Evolutionary conservation across 2,329 filamentous ascomycete species (phyloP).

Genomic region (Herpotrichia juniperi): DNA sequence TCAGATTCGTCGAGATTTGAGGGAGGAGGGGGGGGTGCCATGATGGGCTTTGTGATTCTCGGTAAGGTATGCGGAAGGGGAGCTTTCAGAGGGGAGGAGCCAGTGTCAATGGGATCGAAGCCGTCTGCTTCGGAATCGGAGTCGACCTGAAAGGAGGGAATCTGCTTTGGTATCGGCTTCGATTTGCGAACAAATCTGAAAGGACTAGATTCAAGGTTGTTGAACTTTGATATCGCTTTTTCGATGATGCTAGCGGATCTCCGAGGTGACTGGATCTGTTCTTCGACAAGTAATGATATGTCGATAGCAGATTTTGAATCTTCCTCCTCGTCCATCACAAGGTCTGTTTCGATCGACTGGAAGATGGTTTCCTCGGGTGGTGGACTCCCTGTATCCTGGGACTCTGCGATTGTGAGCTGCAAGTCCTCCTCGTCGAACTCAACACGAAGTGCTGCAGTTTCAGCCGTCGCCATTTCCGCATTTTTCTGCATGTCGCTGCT

Average conservation of each 20-base stretch:
- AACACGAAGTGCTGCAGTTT: background rate
- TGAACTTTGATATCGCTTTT: background rate
- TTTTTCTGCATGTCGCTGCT: background rate
- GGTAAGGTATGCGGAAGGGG: background rate
- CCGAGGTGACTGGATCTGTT: background rate
- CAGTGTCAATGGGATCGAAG: constrained; percentile 9
- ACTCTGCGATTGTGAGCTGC: background rate
- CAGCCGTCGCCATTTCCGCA: background rate
- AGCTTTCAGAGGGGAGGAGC: constrained; percentile 9
- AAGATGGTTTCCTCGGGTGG: constrained; percentile 21
- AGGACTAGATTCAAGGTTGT: background rate
- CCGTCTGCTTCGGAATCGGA: constrained; percentile 11
- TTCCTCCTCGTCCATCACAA: constrained; percentile 14
- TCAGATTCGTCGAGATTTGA: background rate
- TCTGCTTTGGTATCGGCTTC: constrained; percentile 1
- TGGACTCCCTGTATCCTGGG: background rate
- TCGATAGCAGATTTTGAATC: background rate
- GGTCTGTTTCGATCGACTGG: constrained; percentile 28
- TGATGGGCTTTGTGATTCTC: background rate
- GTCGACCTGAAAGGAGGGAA: constrained; percentile 5
- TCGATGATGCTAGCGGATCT: background rate
- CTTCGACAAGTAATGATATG: background rate
- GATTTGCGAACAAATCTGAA: background rate
- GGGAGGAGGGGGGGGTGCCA: background rate
- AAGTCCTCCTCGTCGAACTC: background rate